These are phyloP conservation scores for Halophytophthora polymorphica DNA, from an alignment of 352 stramenopile species.

Conservation along the genomic window DNA sequence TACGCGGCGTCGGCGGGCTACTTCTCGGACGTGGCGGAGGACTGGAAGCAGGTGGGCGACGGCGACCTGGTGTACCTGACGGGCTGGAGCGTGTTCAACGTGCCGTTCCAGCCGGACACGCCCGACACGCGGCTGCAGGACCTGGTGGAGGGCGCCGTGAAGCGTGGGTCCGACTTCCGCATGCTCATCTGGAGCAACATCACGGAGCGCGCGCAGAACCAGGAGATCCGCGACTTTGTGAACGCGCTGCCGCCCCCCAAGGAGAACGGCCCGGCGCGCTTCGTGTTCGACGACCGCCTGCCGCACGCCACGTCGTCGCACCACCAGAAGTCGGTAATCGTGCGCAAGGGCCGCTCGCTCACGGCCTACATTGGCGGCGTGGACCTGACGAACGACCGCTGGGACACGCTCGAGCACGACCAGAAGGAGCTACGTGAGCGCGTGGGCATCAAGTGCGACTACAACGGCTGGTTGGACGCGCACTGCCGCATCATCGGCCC, in stretches of 20 bases:
- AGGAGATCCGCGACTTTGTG: constrained; percentile 49
- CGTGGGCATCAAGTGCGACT: constrained; percentile 32
- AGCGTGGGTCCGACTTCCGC: constrained; percentile 39
- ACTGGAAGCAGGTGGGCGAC: constrained; percentile 28
- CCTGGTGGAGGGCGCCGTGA: constrained; percentile 29
- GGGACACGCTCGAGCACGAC: constrained; percentile 60
- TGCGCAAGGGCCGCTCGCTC: constrained; percentile 37
- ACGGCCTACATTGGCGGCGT: constrained; percentile 52
- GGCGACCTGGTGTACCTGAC: constrained; percentile 47
- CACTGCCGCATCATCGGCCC: constrained; percentile 33
- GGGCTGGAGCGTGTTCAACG: constrained; percentile 61
- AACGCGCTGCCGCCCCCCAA: constrained; percentile 37
- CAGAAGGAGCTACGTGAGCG: constrained; percentile 38
- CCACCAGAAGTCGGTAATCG: constrained; percentile 66
- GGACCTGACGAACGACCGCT: constrained; percentile 54
- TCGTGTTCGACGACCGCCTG: constrained; percentile 65
- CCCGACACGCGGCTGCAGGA: constrained; percentile 34
- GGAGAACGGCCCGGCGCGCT: constrained; percentile 30
- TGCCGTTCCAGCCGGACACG: constrained; percentile 47
- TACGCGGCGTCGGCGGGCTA: constrained; percentile 45
- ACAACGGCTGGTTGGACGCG: constrained; percentile 59
- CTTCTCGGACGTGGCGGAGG: constrained; percentile 47
- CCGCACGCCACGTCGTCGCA: constrained; percentile 55
- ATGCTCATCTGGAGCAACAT: constrained; percentile 68
- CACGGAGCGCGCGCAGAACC: constrained; percentile 48